Conservation (phyloP, 1,139 yeast genomes). For the Pichia sp. region DNA sequence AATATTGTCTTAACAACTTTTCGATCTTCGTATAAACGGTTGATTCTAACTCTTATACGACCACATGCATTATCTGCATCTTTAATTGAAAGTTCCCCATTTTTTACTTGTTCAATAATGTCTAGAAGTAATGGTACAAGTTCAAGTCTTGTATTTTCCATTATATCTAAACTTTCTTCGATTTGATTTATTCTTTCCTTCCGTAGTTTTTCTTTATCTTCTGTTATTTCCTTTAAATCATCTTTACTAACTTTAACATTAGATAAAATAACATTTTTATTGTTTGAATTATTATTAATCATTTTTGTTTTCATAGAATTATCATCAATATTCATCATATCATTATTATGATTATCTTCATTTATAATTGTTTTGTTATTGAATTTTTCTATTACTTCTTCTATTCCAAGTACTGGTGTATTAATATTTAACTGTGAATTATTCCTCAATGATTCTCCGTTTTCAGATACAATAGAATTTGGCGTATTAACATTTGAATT, state of each 20-base stretch:
- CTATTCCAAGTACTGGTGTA: too few species aligned
- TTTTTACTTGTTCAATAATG: constrained; percentile 27
- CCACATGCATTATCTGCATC: constrained; percentile 31
- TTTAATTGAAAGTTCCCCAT: constrained; percentile 29
- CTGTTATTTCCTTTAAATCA: not conserved
- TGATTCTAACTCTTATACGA: constrained; percentile 26
- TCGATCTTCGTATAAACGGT: constrained; percentile 16
- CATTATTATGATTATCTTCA: too few species aligned
- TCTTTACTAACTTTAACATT: too few species aligned
- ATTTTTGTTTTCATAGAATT: not conserved
- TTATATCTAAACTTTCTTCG: constrained; percentile 3
- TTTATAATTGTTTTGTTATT: too few species aligned
- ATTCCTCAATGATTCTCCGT: too few species aligned
- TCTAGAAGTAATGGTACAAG: constrained; percentile 29
- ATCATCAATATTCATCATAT: not conserved
- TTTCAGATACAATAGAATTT: too few species aligned
- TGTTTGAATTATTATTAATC: too few species aligned
- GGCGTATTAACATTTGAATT: too few species aligned
- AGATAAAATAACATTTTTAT: too few species aligned
- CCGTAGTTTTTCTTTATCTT: not conserved
- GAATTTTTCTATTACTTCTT: too few species aligned
- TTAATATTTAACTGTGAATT: too few species aligned
- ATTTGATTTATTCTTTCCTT: not conserved
- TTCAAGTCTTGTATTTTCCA: constrained; percentile 22
- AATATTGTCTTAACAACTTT: constrained; percentile 2